Conservation (phyloP, 768 basidiomycete species). For the Ephemerocybe angulata region DNA sequence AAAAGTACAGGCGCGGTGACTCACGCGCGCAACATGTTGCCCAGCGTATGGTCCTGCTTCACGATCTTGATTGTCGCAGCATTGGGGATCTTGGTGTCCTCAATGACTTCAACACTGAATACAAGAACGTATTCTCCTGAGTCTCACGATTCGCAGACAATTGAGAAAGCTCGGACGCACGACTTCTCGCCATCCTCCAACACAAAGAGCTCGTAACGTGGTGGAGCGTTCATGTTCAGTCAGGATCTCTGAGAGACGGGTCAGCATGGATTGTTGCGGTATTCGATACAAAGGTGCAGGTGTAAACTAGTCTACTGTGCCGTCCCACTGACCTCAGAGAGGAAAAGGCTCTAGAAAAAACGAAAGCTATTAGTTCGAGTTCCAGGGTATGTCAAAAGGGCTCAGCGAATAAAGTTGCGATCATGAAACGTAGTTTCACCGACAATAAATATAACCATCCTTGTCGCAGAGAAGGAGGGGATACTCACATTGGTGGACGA, state of each 20-base stretch:
- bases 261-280: not conserved
- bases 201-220: slow-evolving; percentile 86
- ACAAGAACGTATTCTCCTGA: slow-evolving; percentile 2
- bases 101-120: slow-evolving; percentile 78
- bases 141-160: slow-evolving; percentile 11
- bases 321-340: too few species aligned
- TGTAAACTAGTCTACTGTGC: too few species aligned
- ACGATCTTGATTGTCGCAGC: slow-evolving; percentile 92
- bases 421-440: slow-evolving; percentile 51
- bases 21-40: slow-evolving; percentile 93
- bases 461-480: not conserved
- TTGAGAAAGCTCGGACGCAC: slow-evolving; percentile 53
- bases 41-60: slow-evolving; percentile 97
- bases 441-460: slow-evolving; percentile 79
- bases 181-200: slow-evolving; percentile 90
- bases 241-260: slow-evolving; percentile 6
- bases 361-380: too few species aligned
- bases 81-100: slow-evolving; percentile 97
- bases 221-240: slow-evolving; percentile 84
- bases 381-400: too few species aligned
- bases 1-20: not conserved
- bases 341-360: too few species aligned
- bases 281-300: too few species aligned
- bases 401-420: slow-evolving; percentile 50
- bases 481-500: not conserved